Percentiles rank a stretch among this genome's conserved stretches.
These are phyloP conservation scores for Prunus mume DNA, from an alignment of 306 rosid species.

Conservation along the genomic window DNA sequence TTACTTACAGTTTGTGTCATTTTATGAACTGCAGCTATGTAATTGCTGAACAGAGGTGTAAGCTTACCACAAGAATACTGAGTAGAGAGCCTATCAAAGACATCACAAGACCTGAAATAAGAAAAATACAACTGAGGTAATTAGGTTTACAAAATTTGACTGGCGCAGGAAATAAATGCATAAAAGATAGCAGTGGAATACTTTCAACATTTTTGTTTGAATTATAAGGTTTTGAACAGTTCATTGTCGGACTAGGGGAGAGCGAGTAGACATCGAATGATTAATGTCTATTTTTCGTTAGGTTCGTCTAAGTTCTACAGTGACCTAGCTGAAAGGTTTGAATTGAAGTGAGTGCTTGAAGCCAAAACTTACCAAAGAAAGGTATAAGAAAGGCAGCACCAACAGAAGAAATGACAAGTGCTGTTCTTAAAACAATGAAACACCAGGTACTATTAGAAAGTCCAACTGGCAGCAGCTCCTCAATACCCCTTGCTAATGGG, in stretches of 20 bases:
- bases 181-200: background rate
- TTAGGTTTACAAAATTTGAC: background rate
- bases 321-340: background rate
- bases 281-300: too few relatives aligned
- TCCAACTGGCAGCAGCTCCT: slow-evolving; percentile 63
- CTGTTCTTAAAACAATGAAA: slow-evolving; percentile 59
- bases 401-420: slow-evolving; percentile 58
- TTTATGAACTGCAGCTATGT: background rate
- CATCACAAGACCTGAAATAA: slow-evolving; percentile 73
- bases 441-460: slow-evolving; percentile 55
- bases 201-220: background rate
- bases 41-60: slow-evolving; percentile 8
- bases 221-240: background rate
- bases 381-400: slow-evolving; percentile 73
- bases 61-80: slow-evolving; percentile 60
- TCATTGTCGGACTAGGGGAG: background rate
- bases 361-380: slow-evolving; percentile 58
- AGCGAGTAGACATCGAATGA: too few relatives aligned
- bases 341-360: slow-evolving; percentile 2
- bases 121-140: background rate
- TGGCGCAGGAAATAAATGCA: background rate
- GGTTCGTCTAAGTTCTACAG: background rate
- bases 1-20: background rate
- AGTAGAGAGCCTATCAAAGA: slow-evolving; percentile 74
- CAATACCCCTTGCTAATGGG: slow-evolving; percentile 75